Conservation (phyloP, 169 alveolate species). For the Plasmodium falciparum region DNA sequence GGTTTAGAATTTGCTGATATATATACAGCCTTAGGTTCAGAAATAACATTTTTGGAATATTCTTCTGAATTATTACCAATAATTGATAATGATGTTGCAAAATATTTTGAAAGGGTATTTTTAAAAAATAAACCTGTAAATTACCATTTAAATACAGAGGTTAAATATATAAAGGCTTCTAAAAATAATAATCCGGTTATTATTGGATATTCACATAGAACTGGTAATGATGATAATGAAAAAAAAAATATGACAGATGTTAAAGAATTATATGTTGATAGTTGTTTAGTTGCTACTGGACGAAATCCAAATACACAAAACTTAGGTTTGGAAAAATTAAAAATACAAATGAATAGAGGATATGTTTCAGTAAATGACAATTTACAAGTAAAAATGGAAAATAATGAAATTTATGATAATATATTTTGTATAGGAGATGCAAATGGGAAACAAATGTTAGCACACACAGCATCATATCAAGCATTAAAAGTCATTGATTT, state of each 20-base stretch:
- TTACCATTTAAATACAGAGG: slow-evolving; percentile 43
- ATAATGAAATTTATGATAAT: slow-evolving; percentile 44
- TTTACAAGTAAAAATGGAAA: slow-evolving; percentile 68
- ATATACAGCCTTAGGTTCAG: slow-evolving; percentile 80
- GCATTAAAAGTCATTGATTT: slow-evolving; percentile 92
- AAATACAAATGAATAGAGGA: slow-evolving; percentile 73
- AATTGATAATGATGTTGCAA: slow-evolving; percentile 77
- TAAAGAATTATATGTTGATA: slow-evolving; percentile 79
- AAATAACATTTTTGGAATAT: slow-evolving; percentile 77
- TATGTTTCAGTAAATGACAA: slow-evolving; percentile 78
- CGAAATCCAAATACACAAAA: slow-evolving; percentile 83
- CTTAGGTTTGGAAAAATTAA: slow-evolving; percentile 74
- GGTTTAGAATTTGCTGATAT: slow-evolving; percentile 82
- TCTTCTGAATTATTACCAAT: slow-evolving; percentile 77
- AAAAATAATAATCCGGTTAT: slow-evolving; percentile 19
- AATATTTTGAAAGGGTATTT: slow-evolving; percentile 69
- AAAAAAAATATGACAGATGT: neutral
- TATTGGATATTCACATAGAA: slow-evolving; percentile 47
- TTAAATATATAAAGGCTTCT: slow-evolving; percentile 49
- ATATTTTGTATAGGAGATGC: slow-evolving; percentile 84
- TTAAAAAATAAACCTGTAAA: slow-evolving; percentile 53
- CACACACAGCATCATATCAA: slow-evolving; percentile 84
- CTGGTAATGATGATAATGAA: neutral
- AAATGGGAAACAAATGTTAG: slow-evolving; percentile 80
- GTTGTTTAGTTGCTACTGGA: slow-evolving; percentile 86